Conservation (phyloP, 179 eudicot genomes). For the Pouteria campechiana region DNA sequence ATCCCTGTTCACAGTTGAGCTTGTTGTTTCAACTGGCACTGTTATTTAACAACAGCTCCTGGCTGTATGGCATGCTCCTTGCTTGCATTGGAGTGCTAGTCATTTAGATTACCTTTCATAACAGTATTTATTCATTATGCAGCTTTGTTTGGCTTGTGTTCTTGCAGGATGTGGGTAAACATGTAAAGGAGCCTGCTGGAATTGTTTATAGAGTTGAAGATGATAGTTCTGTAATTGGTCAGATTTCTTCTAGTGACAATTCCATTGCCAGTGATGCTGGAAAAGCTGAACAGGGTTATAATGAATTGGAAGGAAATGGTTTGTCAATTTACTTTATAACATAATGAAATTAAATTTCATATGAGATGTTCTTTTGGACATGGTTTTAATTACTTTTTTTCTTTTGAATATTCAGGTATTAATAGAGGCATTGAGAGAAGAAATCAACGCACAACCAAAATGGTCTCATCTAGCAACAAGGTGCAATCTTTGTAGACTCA, state of each 20-base stretch:
- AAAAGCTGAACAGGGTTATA: slow-evolving; percentile 12
- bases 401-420: slow-evolving; percentile 5
- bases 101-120: too few species aligned
- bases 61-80: too few species aligned
- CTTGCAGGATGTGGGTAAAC: slow-evolving; percentile 32
- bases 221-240: slow-evolving; percentile 20
- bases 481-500: slow-evolving; percentile 13
- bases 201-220: slow-evolving; percentile 62
- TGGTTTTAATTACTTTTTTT: slow-evolving; percentile 5
- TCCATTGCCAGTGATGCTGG: slow-evolving; percentile 18
- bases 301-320: slow-evolving; percentile 41
- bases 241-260: slow-evolving; percentile 13
- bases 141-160: too few species aligned
- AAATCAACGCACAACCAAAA: too few species aligned
- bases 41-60: too few species aligned
- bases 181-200: slow-evolving; percentile 49
- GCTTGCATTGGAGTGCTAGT: too few species aligned
- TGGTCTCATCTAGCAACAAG: slow-evolving; percentile 20
- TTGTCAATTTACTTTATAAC: slow-evolving; percentile 4
- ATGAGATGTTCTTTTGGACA: background rate
- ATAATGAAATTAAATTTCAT: background rate
- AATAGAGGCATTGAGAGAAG: slow-evolving; percentile 13
- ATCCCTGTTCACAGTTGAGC: too few species aligned
- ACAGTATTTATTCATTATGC: too few species aligned
- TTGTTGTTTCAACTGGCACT: too few species aligned